Evolutionary conservation across 1,284 basidiomycete species (phyloP).

Genomic region (Sanghuangporus weigelae): DNA sequence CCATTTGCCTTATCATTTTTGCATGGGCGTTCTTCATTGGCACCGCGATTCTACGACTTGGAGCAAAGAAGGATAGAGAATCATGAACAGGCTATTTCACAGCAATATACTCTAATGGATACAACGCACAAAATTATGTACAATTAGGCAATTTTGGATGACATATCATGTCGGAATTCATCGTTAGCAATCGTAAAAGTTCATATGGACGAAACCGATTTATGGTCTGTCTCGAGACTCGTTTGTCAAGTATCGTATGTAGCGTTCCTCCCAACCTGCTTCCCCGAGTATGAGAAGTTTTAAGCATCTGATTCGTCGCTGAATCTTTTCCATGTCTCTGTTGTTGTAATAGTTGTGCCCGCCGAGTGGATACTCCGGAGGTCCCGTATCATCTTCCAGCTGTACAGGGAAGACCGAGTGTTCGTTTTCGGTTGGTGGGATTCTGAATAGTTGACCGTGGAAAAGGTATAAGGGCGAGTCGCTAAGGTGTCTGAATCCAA

Average conservation of each 20-base stretch:
- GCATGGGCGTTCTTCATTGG: constrained; percentile 67
- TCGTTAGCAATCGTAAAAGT: too few relatives aligned
- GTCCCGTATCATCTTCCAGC: constrained; percentile 22
- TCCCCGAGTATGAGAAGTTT: constrained; percentile 29
- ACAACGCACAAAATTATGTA: background rate
- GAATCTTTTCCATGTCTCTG: constrained; percentile 42
- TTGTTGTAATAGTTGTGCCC: constrained; percentile 59
- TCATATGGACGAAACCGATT: background rate
- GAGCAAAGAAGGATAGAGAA: constrained; percentile 27
- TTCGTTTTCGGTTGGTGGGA: constrained; percentile 41
- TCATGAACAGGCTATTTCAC: background rate
- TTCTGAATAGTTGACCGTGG: constrained; percentile 39
- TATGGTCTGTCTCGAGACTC: background rate
- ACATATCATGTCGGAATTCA: too few relatives aligned
- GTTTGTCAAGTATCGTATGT: constrained; percentile 16
- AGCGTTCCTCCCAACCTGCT: constrained; percentile 29
- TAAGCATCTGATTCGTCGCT: constrained; percentile 40
- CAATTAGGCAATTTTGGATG: background rate
- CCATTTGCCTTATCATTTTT: constrained; percentile 40
- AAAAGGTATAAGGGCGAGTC: constrained; percentile 42
- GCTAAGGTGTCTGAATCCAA: constrained; percentile 51
- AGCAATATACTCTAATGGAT: background rate
- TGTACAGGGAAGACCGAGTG: constrained; percentile 37
- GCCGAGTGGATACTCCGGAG: constrained; percentile 33
- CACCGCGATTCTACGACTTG: constrained; percentile 54